Percentiles rank a stretch among this genome's conserved stretches.
phyloP scores from a whole-genome alignment of 225 moss, liverwort and hornwort species.

The Physcomitrellopsis africana region DNA sequence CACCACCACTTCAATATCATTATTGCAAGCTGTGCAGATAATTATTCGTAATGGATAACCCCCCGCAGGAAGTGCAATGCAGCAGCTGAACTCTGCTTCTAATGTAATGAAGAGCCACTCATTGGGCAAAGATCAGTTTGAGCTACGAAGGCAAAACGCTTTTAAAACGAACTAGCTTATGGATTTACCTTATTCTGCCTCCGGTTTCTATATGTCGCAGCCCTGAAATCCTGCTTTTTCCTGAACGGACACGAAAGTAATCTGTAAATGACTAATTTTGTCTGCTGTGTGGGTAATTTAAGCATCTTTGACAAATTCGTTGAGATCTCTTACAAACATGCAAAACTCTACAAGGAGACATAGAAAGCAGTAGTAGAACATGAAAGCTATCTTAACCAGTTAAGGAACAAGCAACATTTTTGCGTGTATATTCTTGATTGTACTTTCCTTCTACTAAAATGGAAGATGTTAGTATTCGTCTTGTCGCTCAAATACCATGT shows the following conservation, averaged over 20 bases:
- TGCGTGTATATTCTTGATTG: too few species aligned
- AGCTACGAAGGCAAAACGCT: not conserved
- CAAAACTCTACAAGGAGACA: conserved; percentile 5
- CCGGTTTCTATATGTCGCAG: conserved; percentile 61
- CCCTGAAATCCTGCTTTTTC: conserved; percentile 79
- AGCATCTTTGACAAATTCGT: not conserved
- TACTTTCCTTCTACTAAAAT: too few species aligned
- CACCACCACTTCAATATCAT: conserved; percentile 80
- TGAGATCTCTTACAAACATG: not conserved
- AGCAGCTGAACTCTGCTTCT: not conserved
- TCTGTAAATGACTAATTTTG: conserved; percentile 19
- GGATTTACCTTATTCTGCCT: conserved; percentile 66
- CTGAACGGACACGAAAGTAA: conserved; percentile 45
- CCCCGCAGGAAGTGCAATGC: conserved; percentile 6
- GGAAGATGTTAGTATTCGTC: too few species aligned
- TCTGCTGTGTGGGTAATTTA: not conserved
- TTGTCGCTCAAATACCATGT: too few species aligned
- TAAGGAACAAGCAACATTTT: too few species aligned
- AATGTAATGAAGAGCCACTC: conserved; percentile 4
- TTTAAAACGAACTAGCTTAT: conserved; percentile 8
- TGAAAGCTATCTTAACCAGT: conserved; percentile 7
- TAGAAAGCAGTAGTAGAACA: not conserved
- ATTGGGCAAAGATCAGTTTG: not conserved
- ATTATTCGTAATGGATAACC: not conserved
- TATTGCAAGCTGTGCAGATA: conserved; percentile 64